Evolutionary conservation across 805 yeast species (phyloP), one percentile per base, ranked within the genome.

Genomic region (Yarrowia sp.): DNA sequence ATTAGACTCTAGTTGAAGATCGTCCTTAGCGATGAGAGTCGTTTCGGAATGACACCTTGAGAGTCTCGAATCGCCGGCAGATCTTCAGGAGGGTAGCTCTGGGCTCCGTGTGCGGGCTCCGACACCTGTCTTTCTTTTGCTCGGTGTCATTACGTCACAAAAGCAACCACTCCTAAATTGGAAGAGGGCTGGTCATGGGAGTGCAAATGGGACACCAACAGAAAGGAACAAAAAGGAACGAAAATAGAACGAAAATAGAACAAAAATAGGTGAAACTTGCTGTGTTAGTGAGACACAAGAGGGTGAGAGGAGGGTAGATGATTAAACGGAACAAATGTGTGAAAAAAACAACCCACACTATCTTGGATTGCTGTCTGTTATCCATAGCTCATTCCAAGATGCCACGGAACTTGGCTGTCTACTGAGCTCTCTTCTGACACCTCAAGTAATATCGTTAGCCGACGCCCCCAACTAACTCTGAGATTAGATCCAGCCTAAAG

Each of bases 101-200:
- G 32, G 32, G 32, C 19, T 19, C 19, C 19, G 19, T 19, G 19
- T 19, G 19, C 32, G 32, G 32, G 4, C 32, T 26, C 32, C 32
- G 32, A 26, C 32, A 19, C 32, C 32, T 5, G 32, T 26, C 32
- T 26, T 3, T 26, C 32, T 26, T 19, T 26, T 26, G 32, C 32
- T 26, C 32, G 32, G 32, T 26, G 32, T 45, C 48, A 14, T 41
- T 41, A 41, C 43, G 43, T 41, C 43, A 41, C n/a, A 5, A 7
- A 41, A 41, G 43, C 43, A 41, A 14, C 43, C 43, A 14, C 5
- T 8, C 8, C 43, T 14, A 12, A 14, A 41, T 12, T 12, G n/a
- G n/a, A 41, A 41, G n/a, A 14, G 43, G 49, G 49, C 49, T 45
- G 49, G 49, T 45, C 49, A 45, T 45, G 49, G 49, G 49, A 45